Evolutionary conservation across 2,329 filamentous ascomycete genomes (phyloP), one percentile per base, ranked within the genome.

Genomic region (Pezicula radicicola): DNA sequence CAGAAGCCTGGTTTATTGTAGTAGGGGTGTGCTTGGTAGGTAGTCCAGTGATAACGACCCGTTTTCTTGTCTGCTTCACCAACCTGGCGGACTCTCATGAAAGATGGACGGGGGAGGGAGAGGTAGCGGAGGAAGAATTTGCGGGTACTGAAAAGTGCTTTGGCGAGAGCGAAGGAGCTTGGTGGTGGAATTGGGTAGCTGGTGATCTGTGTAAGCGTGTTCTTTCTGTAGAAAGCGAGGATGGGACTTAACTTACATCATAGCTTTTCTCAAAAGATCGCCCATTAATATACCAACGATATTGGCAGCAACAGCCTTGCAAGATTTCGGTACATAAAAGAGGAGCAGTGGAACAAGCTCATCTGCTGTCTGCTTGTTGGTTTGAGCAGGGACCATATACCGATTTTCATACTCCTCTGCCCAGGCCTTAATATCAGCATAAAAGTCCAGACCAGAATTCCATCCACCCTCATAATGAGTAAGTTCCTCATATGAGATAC

Each of bases 21-120:
- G 68, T 80, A 88, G 2, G 87, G 87, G 44, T 83, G 78, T 10
- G 81, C 79, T 25, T 84, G 75, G 68, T 83, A 88, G 36, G 72
- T 58, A 0, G 70, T 65, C 60, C 70, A 65, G 49, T 76, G 73
- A 55, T 83, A 75, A 3, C 79, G 77, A 0, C 79, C 79, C 0
- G 79, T 77, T 28, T 75, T 68, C 9, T 73, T 69, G 55, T 88
- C 78, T 0, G 78, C 71, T 0, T 71, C 53, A 8, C 79, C 71
- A 40, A 82, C 48, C 51, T 66, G 65, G 50, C 68, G 57, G 58
- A 74, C 53, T 64, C 64, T 59, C 61, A 68, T 51, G 63, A 75
- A 48, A 6, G 15, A 10, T 4, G 58, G 58, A 60, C 87, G 79
- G 3, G 88, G 88, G 5, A 83, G 77, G 12, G 74, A 60, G 0